Percentiles rank a stretch among this genome's conserved stretches.
These are phyloP conservation scores for Eutrema heterophyllum DNA, from an alignment of 345 rosid species.

Conservation along the genomic window DNA sequence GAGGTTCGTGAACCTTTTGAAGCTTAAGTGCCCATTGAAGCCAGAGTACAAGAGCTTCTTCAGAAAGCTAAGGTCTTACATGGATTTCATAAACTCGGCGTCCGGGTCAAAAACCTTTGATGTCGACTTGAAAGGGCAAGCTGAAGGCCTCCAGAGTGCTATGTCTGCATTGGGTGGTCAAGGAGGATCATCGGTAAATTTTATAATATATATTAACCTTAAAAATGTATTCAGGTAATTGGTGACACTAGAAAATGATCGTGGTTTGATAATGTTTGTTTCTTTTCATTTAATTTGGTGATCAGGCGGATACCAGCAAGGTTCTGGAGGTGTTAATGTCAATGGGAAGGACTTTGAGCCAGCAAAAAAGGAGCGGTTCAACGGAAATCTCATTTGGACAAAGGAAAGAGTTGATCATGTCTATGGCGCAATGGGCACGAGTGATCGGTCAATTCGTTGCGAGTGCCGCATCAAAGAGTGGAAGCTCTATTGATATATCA, in stretches of 20 bases:
- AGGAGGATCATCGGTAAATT: constrained; percentile 1
- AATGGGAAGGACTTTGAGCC: constrained; percentile 15
- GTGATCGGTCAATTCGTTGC: not conserved
- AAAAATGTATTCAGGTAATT: not conserved
- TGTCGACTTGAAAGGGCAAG: not conserved
- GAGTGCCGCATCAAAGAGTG: not conserved
- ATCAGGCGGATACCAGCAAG: not conserved
- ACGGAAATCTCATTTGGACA: not conserved
- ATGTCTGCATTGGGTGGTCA: not conserved
- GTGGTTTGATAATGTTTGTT: not conserved
- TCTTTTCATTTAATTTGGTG: not conserved
- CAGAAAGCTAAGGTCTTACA: not conserved
- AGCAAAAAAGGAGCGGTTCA: not conserved
- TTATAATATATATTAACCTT: not conserved
- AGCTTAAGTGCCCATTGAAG: not conserved
- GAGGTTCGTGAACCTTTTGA: not conserved
- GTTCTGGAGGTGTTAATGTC: not conserved
- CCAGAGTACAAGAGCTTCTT: constrained; percentile 15
- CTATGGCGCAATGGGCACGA: constrained; percentile 5
- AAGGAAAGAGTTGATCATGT: not conserved
- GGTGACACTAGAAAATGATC: not conserved
- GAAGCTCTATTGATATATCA: constrained; percentile 3
- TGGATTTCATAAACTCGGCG: not conserved
- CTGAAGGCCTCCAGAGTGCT: not conserved
- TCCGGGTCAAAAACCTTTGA: not conserved